phyloP scores from a whole-genome alignment of 306 rosid genomes.

The Vicia sativa region DNA sequence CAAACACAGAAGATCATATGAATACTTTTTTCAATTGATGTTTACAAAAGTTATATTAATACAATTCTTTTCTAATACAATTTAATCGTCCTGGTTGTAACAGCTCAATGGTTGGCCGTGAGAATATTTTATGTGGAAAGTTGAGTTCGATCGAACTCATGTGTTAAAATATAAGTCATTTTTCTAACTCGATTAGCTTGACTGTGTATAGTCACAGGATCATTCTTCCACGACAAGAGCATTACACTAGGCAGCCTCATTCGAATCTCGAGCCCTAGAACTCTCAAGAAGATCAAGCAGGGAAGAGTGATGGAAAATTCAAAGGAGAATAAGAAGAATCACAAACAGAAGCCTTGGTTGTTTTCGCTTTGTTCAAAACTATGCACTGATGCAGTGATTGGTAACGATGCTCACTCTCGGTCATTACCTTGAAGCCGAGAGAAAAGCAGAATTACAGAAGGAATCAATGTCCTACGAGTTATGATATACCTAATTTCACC shows the following conservation, averaged over 20 bases:
- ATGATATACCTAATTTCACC: slow-evolving; percentile 37
- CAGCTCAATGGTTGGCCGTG: too few species aligned
- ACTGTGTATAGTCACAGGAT: slow-evolving; percentile 51
- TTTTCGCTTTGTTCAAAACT: slow-evolving; percentile 67
- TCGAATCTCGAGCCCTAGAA: slow-evolving; percentile 57
- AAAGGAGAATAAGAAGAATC: slow-evolving; percentile 46
- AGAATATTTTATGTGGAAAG: too few species aligned
- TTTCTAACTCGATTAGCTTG: slow-evolving; percentile 14
- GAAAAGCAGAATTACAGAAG: slow-evolving; percentile 48
- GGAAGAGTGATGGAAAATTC: slow-evolving; percentile 48
- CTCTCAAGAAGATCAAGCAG: slow-evolving; percentile 59
- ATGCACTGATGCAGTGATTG: slow-evolving; percentile 57
- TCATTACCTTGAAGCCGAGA: slow-evolving; percentile 75
- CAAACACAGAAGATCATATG: background rate
- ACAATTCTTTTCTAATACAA: too few species aligned
- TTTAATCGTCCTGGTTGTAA: too few species aligned
- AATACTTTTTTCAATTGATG: background rate
- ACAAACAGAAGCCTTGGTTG: slow-evolving; percentile 59
- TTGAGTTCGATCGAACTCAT: background rate
- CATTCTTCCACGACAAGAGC: slow-evolving; percentile 64
- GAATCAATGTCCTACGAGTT: slow-evolving; percentile 34
- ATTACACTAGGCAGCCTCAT: slow-evolving; percentile 69
- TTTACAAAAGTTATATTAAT: too few species aligned
- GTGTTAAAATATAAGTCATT: background rate
- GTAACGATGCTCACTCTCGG: slow-evolving; percentile 57